phyloP scores from a whole-genome alignment of 2,329 filamentous ascomycete genomes.

The Lecanoromycetidae sp. region DNA sequence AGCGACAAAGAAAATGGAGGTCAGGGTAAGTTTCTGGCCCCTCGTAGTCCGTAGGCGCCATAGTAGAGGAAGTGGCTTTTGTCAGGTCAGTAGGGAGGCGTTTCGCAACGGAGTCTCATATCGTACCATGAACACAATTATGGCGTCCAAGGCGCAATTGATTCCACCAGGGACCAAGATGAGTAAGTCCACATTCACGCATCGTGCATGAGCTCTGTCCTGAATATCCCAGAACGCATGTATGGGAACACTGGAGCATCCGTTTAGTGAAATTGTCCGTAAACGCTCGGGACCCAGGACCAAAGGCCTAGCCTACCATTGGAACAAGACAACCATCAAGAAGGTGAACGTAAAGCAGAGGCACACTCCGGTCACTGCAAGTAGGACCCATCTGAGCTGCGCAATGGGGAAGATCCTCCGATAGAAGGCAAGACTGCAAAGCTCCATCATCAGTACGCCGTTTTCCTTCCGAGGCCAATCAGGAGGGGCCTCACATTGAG shows the following conservation, averaged over 20 bases:
- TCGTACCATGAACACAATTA: background rate
- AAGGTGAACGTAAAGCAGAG: background rate
- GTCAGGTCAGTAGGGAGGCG: background rate
- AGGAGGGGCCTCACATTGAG: background rate
- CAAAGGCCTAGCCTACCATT: background rate
- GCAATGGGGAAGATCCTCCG: conserved; percentile 9
- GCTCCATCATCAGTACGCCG: background rate
- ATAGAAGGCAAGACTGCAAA: conserved; percentile 8
- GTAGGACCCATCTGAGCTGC: conserved; percentile 5
- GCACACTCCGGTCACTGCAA: background rate
- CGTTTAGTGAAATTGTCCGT: too few species aligned
- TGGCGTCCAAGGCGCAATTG: background rate
- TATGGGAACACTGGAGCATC: background rate
- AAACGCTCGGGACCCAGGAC: background rate
- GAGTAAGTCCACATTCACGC: background rate
- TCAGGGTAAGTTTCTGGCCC: conserved; percentile 4
- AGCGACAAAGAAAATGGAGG: conserved; percentile 5
- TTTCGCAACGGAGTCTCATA: too few species aligned
- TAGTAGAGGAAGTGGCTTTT: conserved; percentile 2
- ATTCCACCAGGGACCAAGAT: background rate
- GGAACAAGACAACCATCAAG: conserved; percentile 1
- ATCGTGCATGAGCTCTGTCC: background rate
- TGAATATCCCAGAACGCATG: background rate
- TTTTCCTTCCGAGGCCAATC: background rate
- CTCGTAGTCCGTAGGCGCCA: conserved; percentile 11